Base-by-base conservation (phyloP, 495 filamentous ascomycete species). In the Xylaria acuta region DNA sequence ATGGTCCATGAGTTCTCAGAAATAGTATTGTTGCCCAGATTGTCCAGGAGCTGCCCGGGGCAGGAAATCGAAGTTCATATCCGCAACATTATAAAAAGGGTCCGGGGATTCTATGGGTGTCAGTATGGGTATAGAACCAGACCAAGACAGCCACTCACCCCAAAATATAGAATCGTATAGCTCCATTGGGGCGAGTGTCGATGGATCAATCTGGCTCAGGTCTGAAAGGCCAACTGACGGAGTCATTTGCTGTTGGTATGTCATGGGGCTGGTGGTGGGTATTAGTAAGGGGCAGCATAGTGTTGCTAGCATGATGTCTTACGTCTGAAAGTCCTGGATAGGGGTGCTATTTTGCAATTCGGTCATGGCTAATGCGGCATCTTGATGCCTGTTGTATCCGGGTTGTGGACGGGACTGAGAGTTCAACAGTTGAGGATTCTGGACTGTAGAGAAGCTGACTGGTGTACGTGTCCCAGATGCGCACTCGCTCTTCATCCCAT, bases 111-210 rank as follows among this genome's bases (percentile, higher is more conserved):
- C 85, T 86, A 60, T 22, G 30, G 34, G 71, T 11, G 40, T 68
- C 32, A 72, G 62, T 67, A 54, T 36, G n/a, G 30, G 32, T 6
- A 40, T 8, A 45, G 36, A n/a, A 47, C 30, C n/a, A 22, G 45
- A 43, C 51, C 16, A 6, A 38, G 62, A 32, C 11, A 32, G 64
- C 30, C 30, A 78, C 86, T 77, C 74, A 89, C 87, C 87, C 85
- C 86, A 88, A 66, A 88, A 89, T 53, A 89, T 89, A 4, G 85
- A 87, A 73, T 89, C 86, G 72, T 88, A 89, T 22, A 89, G 78
- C 32, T 89, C 87, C 85, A 89, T 85, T 5, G 87, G 86, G 9
- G 86, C 86, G 81, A 88, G 85, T 27, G 79, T 75, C 7, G 80
- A 74, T 12, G 83, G 84, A 65, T 86, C 85, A 27, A 85, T 81